These are phyloP conservation scores for Ustilago trichophora DNA, from an alignment of 1,284 basidiomycete genomes.

Conservation along the genomic window DNA sequence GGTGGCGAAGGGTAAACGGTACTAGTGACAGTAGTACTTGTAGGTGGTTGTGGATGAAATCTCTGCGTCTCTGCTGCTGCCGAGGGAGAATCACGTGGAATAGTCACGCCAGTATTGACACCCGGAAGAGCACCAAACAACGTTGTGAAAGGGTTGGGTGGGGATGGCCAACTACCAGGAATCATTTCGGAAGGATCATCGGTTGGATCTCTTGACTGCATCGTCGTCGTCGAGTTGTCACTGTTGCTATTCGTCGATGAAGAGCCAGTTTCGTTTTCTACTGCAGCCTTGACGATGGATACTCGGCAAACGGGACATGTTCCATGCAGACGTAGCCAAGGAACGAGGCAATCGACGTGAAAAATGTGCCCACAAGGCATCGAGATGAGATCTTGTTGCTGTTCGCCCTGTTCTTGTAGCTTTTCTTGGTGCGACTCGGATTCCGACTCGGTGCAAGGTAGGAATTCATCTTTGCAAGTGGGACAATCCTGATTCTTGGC, in stretches of 20 bases:
- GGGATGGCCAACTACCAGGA: constrained; percentile 25
- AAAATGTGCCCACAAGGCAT: constrained; percentile 59
- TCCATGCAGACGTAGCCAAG: constrained; percentile 55
- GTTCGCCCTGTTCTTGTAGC: constrained; percentile 35
- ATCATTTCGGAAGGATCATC: neutral
- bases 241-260: no score
- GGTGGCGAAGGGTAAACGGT: constrained; percentile 13
- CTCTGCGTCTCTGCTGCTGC: no score
- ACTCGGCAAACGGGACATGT: constrained; percentile 60
- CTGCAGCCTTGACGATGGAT: constrained; percentile 35
- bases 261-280: no score
- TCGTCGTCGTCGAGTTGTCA: no score
- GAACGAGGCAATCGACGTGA: constrained; percentile 58
- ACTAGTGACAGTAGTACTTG: constrained; percentile 28
- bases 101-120: no score
- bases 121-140: no score
- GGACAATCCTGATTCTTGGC: constrained; percentile 58
- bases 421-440: no score
- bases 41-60: constrained; percentile 20
- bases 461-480: constrained; percentile 59
- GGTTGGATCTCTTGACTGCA: neutral
- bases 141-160: constrained; percentile 23
- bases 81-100: no score
- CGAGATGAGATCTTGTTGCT: constrained; percentile 48
- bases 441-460: constrained; percentile 7